phyloP scores from a whole-genome alignment of 176 grass and related monocot genomes.

The Alloteropsis semialata region DNA sequence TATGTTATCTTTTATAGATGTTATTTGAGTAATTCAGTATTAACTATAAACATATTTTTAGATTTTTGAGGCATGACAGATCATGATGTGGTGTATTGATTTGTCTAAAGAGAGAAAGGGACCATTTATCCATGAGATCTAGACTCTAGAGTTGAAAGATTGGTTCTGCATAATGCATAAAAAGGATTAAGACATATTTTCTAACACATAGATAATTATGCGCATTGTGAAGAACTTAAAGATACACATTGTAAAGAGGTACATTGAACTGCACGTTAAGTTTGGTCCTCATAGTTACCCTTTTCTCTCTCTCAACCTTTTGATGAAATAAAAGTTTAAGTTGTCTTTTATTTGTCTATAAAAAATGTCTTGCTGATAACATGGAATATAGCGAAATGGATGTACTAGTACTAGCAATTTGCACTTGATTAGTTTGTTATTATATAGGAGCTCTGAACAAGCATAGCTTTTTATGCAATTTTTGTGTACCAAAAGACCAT shows the following conservation, averaged over 20 bases:
- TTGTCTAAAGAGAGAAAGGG: neutral
- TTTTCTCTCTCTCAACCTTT: neutral
- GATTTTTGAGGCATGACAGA: neutral
- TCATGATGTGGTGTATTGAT: neutral
- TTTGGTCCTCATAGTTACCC: neutral
- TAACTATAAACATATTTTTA: neutral
- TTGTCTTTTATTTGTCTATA: neutral
- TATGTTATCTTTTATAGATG: neutral
- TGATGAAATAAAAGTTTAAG: neutral
- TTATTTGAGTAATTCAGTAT: neutral
- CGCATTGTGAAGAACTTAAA: neutral
- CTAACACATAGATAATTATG: neutral
- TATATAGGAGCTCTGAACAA: neutral
- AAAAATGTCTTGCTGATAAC: neutral
- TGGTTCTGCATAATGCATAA: too few species aligned
- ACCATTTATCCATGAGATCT: neutral
- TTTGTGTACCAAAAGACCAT: neutral
- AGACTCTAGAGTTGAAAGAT: neutral
- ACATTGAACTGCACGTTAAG: neutral
- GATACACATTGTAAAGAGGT: neutral
- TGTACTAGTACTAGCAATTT: neutral
- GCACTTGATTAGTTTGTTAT: neutral
- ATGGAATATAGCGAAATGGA: neutral
- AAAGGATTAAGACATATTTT: too few species aligned
- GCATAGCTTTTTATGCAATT: neutral